These are phyloP conservation scores for Lepidium didymum DNA, from an alignment of 345 rosid species.

Conservation along the genomic window DNA sequence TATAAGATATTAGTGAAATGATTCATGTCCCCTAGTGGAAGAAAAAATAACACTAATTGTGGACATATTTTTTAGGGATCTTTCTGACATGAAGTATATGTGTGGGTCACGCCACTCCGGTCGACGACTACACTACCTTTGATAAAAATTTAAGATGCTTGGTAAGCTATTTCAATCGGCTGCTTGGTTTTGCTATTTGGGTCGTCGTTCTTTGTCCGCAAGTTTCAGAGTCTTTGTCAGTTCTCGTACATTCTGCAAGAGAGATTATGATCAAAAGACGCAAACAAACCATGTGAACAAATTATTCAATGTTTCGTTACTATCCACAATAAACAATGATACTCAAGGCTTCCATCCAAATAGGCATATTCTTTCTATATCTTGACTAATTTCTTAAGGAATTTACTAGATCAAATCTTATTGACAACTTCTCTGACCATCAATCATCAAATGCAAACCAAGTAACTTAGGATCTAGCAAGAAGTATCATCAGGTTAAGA, in stretches of 20 bases:
- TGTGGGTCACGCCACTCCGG: slow-evolving; percentile 1
- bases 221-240: slow-evolving; percentile 24
- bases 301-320: background rate
- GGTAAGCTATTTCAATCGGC: slow-evolving; percentile 16
- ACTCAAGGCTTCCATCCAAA: background rate
- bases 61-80: slow-evolving; percentile 4
- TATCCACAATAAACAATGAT: background rate
- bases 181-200: slow-evolving; percentile 10
- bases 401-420: background rate
- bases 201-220: slow-evolving; percentile 10
- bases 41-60: slow-evolving; percentile 17
- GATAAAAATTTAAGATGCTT: background rate
- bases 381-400: background rate
- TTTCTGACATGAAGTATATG: slow-evolving; percentile 13
- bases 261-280: background rate
- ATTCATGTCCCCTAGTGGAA: slow-evolving; percentile 23
- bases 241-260: slow-evolving; percentile 24
- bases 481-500: background rate
- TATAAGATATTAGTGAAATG: background rate
- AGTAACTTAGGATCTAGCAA: background rate
- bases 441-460: background rate
- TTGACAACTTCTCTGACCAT: background rate
- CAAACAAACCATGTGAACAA: background rate
- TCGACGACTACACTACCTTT: slow-evolving; percentile 14
- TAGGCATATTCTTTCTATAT: background rate